Evolutionary conservation across 2,329 filamentous ascomycete genomes (phyloP).

Genomic region (Raffaelea ambrosiae): DNA sequence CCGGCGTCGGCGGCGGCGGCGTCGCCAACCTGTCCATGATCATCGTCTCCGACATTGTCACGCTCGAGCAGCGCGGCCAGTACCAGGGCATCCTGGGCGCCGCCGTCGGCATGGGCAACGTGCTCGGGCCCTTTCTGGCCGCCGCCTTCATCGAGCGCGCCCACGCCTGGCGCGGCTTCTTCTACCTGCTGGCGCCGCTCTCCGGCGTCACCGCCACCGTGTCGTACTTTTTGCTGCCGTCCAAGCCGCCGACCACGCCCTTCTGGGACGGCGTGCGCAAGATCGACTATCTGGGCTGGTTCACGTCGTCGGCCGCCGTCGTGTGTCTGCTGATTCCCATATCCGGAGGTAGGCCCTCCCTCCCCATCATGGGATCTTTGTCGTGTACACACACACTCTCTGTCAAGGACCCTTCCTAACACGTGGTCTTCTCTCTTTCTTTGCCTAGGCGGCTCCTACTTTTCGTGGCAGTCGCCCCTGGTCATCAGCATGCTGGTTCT

Average conservation of each 20-base stretch:
- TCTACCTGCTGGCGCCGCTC: conserved; percentile 43
- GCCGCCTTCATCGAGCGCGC: conserved; percentile 24
- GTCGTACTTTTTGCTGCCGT: conserved; percentile 40
- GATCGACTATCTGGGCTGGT: conserved; percentile 51
- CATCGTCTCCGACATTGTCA: conserved; percentile 51
- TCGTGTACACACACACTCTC: too few species aligned
- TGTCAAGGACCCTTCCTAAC: too few species aligned
- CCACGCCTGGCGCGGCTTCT: conserved; percentile 32
- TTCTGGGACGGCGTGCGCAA: conserved; percentile 39
- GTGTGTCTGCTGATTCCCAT: conserved; percentile 56
- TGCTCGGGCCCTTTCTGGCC: conserved; percentile 31
- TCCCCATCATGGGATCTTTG: too few species aligned
- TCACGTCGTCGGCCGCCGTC: conserved; percentile 45
- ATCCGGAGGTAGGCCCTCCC: conserved; percentile 47
- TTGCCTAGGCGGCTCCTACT: conserved; percentile 41
- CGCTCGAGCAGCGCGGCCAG: conserved; percentile 48
- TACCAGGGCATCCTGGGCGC: conserved; percentile 34
- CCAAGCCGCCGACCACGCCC: conserved; percentile 25
- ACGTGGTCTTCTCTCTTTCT: too few species aligned
- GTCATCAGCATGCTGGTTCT: conserved; percentile 47
- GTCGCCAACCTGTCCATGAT: conserved; percentile 52
- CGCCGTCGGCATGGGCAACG: conserved; percentile 30
- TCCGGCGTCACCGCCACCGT: conserved; percentile 35
- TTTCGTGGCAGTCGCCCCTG: conserved; percentile 45
- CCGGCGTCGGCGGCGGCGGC: conserved; percentile 54